phyloP scores from a whole-genome alignment of 1,139 yeast genomes.

The Williopsis jadinii region DNA sequence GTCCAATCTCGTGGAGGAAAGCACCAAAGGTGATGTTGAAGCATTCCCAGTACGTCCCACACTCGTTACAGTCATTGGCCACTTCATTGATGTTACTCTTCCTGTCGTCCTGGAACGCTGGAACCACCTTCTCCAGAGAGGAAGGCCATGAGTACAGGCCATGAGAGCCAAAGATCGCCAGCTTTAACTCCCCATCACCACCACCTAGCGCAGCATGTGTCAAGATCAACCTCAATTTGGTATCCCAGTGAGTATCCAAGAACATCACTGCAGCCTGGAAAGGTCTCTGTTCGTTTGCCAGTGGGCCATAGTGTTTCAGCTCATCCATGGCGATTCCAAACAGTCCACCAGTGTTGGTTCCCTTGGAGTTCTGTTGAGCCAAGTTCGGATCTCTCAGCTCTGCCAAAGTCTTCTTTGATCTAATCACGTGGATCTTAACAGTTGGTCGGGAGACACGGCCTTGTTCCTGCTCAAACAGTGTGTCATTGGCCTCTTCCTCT shows the following conservation, averaged over 20 bases:
- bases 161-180: constrained; percentile 93
- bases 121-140: constrained; percentile 60
- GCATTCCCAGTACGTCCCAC: constrained; percentile 90
- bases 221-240: constrained; percentile 46
- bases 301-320: constrained; percentile 44
- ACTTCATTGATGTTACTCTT: constrained; percentile 58
- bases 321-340: constrained; percentile 78
- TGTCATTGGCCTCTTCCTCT: constrained; percentile 54
- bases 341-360: constrained; percentile 65
- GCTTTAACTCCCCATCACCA: constrained; percentile 56
- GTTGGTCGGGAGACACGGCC: constrained; percentile 39
- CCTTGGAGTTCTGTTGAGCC: constrained; percentile 82
- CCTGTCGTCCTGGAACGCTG: constrained; percentile 67
- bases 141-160: constrained; percentile 89
- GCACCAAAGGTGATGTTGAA: constrained; percentile 85
- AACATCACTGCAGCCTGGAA: constrained; percentile 81
- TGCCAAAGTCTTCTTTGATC: constrained; percentile 56
- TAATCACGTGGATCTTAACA: constrained; percentile 69
- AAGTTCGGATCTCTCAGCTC: constrained; percentile 71
- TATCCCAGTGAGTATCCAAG: constrained; percentile 82
- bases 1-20: constrained; percentile 93
- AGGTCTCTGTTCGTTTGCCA: constrained; percentile 38
- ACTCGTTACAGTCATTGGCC: constrained; percentile 80
- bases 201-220: constrained; percentile 97
- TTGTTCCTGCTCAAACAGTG: constrained; percentile 39